Base-by-base conservation (phyloP, 257 asterid genomes). In the Solanum paucissectum region DNA sequence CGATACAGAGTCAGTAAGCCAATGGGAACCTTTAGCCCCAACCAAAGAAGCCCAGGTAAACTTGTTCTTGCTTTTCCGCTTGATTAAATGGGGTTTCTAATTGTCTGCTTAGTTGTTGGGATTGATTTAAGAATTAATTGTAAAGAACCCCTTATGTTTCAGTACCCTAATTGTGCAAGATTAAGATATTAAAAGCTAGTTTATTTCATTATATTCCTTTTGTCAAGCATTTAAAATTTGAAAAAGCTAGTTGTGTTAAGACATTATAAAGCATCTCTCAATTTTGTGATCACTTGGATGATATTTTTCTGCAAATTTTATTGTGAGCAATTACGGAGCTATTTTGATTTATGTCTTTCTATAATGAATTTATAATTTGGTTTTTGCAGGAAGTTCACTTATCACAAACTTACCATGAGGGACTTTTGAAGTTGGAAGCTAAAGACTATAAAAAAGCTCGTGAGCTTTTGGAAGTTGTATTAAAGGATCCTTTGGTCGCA, bases 11-110 rank as follows among this genome's bases (percentile, higher is more conserved):
- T 90, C 99, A 44, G 90, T 86, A 72, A 93, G 92, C 82, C 92
- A 89, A 81, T 96, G 98, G 98, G 94, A 95, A 93, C 98, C 99
- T 36, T 90, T 96, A 81, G 98, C 99, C 79, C 99, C 98, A 49
- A 93, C 99, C 71, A 97, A 96, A 90, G 99, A 97, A 93, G 99
- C 99, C 83, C 99, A 95, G 99, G 99, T 88, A 91, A 87, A 90
- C 36, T 62, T 90, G 40, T 46, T 81, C 16, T 27, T 44, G 64
- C 37, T 27, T 81, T 32, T 40, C 10, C 85, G 86, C 83, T 88
- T 58, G 58, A 62, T 44, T 79, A 79, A 14, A 42, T 2, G 84
- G 84, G 84, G 21, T 7, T 42, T 77, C 64, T 44, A 42, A 44
- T 79, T 25, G 38, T 44, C 66, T 79, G 49, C 66, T 25, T 27